phyloP scores from a whole-genome alignment of 306 rosid species.

The Parietaria judaica region DNA sequence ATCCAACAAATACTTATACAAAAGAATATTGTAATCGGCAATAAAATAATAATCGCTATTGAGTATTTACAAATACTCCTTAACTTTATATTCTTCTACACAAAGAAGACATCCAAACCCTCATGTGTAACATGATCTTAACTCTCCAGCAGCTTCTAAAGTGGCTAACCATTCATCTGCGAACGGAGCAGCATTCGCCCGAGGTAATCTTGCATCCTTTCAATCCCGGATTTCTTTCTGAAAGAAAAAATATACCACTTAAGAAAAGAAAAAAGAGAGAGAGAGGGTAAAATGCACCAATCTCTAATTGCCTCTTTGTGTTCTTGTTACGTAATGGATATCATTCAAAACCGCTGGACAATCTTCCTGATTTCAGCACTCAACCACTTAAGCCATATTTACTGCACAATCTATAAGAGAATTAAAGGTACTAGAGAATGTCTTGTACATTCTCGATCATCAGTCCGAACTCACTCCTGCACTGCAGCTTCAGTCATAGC shows the following conservation, averaged over 20 bases:
- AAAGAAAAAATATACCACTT: constrained; percentile 16
- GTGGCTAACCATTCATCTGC: constrained; percentile 97
- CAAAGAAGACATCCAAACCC: constrained; percentile 4
- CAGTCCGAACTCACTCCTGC: constrained; percentile 1
- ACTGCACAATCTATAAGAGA: constrained; percentile 16
- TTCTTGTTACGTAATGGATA: constrained; percentile 12
- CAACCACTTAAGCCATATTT: constrained; percentile 10
- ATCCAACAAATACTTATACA: too few relatives aligned
- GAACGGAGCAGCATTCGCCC: constrained; percentile 51
- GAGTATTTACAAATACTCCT: too few relatives aligned
- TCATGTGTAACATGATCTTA: too few relatives aligned
- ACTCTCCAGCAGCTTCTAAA: constrained; percentile 97
- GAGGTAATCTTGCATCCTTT: constrained; percentile 32
- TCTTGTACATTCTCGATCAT: constrained; percentile 10
- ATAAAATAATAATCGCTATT: too few relatives aligned
- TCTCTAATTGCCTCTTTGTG: constrained; percentile 25
- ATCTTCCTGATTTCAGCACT: neutral
- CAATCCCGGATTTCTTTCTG: constrained; percentile 33
- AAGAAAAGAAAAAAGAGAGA: constrained; percentile 7
- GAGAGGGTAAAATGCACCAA: constrained; percentile 26
- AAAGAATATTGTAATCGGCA: too few relatives aligned
- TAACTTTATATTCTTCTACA: too few relatives aligned
- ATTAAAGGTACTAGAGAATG: constrained; percentile 9
- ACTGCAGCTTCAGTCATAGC: too few relatives aligned
- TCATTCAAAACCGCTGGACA: constrained; percentile 8